Base-by-base conservation (phyloP, 441 rosid species). In the Populus hybrid region DNA sequence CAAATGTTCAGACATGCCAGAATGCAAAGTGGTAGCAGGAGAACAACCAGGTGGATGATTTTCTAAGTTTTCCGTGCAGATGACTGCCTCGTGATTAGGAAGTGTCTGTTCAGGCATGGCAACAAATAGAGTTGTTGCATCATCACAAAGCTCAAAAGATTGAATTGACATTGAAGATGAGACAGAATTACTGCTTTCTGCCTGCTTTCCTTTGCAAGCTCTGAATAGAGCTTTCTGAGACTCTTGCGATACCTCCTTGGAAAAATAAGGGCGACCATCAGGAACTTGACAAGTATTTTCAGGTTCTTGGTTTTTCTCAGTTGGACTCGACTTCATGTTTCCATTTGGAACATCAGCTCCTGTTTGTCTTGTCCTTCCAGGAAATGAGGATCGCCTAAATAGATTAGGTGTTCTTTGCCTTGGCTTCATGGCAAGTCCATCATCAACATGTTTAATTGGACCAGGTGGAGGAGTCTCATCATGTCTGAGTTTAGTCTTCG, bases 71-170 rank as follows among this genome's bases (percentile, higher is more conserved):
- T 86, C 89, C 35, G 76, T 34, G 76, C 76, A 73, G 66, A 77
- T 74, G 65, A 82, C 78, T 72, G 74, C 78, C 77, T 80, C 85
- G 78, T 78, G 84, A 74, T 85, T 85, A 64, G 85, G 79, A 67
- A 74, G 75, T 14, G 81, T 78, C 73, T 85, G 86, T 68, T 88
- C 92, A 10, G 83, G 68, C 92, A 81, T 75, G 84, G 80, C 90
- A 73, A 84, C 75, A 83, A 86, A 85, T 70, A 93, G 91, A 50
- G 92, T 88, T 77, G 91, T 85, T 63, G 92, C 93, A 83, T 91
- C 96, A 82, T 92, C 97, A 83, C 90, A 89, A 75, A 87, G 87
- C 83, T 95, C 97, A 82, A 86, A 86, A 46, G 93, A 91, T 81
- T 91, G 97, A 81, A 89, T 82, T 77, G 97, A 93, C 78, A 91